These are phyloP conservation scores for Leccinum olivaceopallidum DNA, from an alignment of 768 basidiomycete genomes.

Conservation along the genomic window DNA sequence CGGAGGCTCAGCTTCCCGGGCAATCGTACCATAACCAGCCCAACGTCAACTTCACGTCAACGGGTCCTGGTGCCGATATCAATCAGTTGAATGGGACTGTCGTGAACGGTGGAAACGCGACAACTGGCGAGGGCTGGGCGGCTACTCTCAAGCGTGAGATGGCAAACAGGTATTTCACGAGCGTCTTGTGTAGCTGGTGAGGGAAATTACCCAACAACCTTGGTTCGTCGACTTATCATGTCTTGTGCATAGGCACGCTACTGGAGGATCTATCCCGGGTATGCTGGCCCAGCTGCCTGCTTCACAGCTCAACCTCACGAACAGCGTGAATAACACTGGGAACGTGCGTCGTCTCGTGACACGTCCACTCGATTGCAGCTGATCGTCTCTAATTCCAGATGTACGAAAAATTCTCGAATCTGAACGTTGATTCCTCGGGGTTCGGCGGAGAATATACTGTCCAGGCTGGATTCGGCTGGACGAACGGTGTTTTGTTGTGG, in stretches of 20 bases:
- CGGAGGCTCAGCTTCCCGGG: conserved; percentile 67
- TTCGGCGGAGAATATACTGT: conserved; percentile 88
- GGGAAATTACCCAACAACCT: conserved; percentile 9
- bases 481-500: conserved; percentile 81
- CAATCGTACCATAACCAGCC: conserved; percentile 52
- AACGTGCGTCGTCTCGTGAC: conserved; percentile 52
- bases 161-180: conserved; percentile 82
- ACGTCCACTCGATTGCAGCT: not conserved
- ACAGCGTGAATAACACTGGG: conserved; percentile 66
- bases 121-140: conserved; percentile 63
- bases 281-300: conserved; percentile 70
- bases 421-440: conserved; percentile 78
- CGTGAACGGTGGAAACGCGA: conserved; percentile 67
- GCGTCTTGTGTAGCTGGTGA: conserved; percentile 88
- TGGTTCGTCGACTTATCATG: not conserved
- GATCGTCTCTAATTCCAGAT: conserved; percentile 45
- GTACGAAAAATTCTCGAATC: conserved; percentile 85
- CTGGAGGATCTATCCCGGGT: conserved; percentile 80
- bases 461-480: conserved; percentile 88
- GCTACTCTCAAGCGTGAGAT: conserved; percentile 64
- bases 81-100: conserved; percentile 57
- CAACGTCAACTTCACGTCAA: conserved; percentile 48
- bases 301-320: conserved; percentile 66
- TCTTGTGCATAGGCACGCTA: conserved; percentile 60
- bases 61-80: conserved; percentile 60